Conservation (phyloP, 2,329 filamentous ascomycete genomes). For the Diaporthe ilicicola region DNA sequence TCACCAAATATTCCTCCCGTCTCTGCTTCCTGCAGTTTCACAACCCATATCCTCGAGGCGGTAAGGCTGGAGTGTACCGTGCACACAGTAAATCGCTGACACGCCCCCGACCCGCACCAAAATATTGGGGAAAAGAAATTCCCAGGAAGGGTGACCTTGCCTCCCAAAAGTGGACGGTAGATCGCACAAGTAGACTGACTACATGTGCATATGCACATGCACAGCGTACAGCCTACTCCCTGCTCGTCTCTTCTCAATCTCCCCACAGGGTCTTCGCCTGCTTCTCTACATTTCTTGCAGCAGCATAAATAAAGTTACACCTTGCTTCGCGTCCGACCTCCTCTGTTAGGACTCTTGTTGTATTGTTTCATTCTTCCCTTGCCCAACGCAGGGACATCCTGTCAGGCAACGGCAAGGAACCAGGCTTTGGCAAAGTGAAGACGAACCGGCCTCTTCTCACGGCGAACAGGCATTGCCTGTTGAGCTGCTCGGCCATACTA, state of each 20-base stretch:
- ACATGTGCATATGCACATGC: not conserved
- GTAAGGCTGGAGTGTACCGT: not conserved
- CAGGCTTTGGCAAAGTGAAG: not conserved
- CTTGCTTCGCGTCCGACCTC: slow-evolving; percentile 8
- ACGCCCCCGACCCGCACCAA: not conserved
- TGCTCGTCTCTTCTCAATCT: not conserved
- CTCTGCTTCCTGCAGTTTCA: not conserved
- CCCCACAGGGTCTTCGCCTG: not conserved
- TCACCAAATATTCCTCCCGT: not conserved
- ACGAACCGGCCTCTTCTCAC: slow-evolving; percentile 1
- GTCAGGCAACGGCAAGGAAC: not conserved
- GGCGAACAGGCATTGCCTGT: slow-evolving; percentile 12
- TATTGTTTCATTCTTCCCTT: slow-evolving; percentile 13
- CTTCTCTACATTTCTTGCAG: not conserved
- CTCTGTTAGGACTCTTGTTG: slow-evolving; percentile 1
- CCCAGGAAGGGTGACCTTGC: slow-evolving; percentile 1
- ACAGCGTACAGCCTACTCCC: not conserved
- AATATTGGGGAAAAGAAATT: not conserved
- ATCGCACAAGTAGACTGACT: not conserved
- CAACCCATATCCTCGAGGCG: not conserved
- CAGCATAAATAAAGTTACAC: slow-evolving; percentile 14
- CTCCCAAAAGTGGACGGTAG: not conserved
- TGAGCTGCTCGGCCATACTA: not conserved
- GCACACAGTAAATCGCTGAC: not conserved
- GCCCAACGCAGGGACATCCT: not conserved